A percentile compares a stretch with the other conserved stretches of the same genome.
Conservation (phyloP, 768 basidiomycete species). For the Candolleomyces efflorescens region DNA sequence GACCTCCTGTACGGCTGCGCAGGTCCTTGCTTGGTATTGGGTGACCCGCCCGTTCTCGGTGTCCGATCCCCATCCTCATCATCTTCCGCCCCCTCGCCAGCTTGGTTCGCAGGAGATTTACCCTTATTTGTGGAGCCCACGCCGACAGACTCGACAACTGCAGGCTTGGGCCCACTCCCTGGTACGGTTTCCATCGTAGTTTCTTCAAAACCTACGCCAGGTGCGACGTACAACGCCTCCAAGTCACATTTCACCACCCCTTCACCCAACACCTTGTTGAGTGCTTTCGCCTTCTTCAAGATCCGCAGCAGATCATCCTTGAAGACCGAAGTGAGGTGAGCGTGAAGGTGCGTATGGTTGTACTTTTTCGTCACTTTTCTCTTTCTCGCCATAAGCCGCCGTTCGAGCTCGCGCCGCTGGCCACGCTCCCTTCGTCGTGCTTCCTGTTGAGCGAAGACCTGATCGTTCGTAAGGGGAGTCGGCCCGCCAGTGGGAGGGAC, state of each 20-base stretch:
- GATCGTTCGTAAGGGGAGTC: neutral
- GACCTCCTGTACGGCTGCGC: conserved; percentile 5
- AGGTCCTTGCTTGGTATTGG: conserved; percentile 4
- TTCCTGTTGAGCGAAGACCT: neutral
- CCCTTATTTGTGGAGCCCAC: neutral
- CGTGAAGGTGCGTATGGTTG: conserved; percentile 7
- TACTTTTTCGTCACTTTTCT: neutral
- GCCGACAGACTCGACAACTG: neutral
- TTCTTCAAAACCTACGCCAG: conserved; percentile 37
- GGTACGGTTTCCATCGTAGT: conserved; percentile 46
- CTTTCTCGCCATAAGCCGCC: neutral
- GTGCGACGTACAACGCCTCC: conserved; percentile 42
- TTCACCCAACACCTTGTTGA: conserved; percentile 58
- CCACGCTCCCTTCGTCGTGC: no score
- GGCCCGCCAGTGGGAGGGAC: conserved; percentile 16
- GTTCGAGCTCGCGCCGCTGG: neutral
- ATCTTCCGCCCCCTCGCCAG: conserved; percentile 2
- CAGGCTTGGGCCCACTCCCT: no score
- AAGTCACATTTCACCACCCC: conserved; percentile 55
- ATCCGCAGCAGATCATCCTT: conserved; percentile 37
- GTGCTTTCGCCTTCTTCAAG: conserved; percentile 39
- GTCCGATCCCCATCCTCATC: conserved; percentile 8
- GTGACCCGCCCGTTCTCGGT: neutral
- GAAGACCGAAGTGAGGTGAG: conserved; percentile 39
- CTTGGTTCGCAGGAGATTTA: conserved; percentile 1